Percentiles rank a stretch among this genome's conserved stretches.
phyloP scores from a whole-genome alignment of 2,329 filamentous ascomycete genomes.

The Paecilomyces sp. region DNA sequence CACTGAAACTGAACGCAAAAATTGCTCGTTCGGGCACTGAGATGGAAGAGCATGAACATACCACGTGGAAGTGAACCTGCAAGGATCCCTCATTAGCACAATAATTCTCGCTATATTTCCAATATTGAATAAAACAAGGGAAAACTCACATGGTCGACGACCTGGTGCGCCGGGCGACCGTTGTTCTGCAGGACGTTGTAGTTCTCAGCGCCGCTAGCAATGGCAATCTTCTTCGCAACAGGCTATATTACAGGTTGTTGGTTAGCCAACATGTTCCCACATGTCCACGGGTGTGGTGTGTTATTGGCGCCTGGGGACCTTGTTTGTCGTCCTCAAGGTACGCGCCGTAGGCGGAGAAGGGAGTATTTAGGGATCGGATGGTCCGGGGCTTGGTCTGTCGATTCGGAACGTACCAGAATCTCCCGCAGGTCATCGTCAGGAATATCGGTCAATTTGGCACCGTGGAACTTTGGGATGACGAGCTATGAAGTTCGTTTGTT shows the following conservation, averaged over 20 bases:
- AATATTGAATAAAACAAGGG: conserved; percentile 2
- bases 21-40: background rate
- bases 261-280: background rate
- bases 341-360: conserved; percentile 1
- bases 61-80: conserved; percentile 90
- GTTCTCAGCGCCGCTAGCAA: conserved; percentile 66
- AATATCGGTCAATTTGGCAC: conserved; percentile 83
- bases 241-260: conserved; percentile 43
- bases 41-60: conserved; percentile 34
- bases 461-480: conserved; percentile 92
- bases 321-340: conserved; percentile 8
- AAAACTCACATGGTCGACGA: conserved; percentile 74
- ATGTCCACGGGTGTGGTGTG: background rate
- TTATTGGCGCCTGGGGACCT: background rate
- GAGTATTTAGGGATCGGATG: background rate
- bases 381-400: background rate
- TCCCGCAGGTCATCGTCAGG: conserved; percentile 81
- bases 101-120: background rate
- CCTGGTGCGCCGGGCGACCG: conserved; percentile 81
- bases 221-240: conserved; percentile 78
- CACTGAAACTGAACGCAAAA: background rate
- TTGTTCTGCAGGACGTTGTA: conserved; percentile 98
- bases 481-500: conserved; percentile 51
- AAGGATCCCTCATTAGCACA: background rate
- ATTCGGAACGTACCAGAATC: conserved; percentile 56